phyloP scores from a whole-genome alignment of 306 rosid species.

The Delonix regia region DNA sequence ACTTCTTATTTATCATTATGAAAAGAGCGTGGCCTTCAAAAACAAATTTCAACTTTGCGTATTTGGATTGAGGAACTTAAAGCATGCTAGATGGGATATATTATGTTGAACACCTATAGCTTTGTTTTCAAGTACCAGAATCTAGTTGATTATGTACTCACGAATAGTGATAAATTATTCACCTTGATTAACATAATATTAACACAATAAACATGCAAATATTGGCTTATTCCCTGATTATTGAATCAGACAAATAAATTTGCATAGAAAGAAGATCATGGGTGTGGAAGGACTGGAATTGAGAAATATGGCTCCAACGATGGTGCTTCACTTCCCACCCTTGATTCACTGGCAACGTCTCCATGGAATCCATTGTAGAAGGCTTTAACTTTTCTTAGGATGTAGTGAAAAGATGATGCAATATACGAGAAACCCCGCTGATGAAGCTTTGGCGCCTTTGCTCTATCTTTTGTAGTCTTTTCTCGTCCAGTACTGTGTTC shows the following conservation, averaged over 20 bases:
- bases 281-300: constrained; percentile 53
- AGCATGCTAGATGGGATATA: not conserved
- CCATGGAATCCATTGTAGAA: constrained; percentile 57
- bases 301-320: constrained; percentile 61
- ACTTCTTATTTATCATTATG: not conserved
- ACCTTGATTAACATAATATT: constrained; percentile 15
- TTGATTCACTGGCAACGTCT: constrained; percentile 42
- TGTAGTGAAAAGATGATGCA: constrained; percentile 53
- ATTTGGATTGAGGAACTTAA: not conserved
- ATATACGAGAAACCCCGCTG: constrained; percentile 50
- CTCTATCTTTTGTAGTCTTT: constrained; percentile 29
- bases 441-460: constrained; percentile 43
- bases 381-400: constrained; percentile 53
- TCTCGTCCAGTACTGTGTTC: constrained; percentile 3
- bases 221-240: not conserved
- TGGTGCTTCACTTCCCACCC: constrained; percentile 42
- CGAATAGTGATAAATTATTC: not conserved
- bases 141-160: not conserved
- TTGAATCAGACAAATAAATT: constrained; percentile 6
- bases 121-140: not conserved
- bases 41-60: not conserved
- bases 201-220: constrained; percentile 21
- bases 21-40: not conserved
- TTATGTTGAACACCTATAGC: not conserved
- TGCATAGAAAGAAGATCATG: not conserved